Conservation (phyloP, 2,329 filamentous ascomycete species). For the Fusarium circinatum region DNA sequence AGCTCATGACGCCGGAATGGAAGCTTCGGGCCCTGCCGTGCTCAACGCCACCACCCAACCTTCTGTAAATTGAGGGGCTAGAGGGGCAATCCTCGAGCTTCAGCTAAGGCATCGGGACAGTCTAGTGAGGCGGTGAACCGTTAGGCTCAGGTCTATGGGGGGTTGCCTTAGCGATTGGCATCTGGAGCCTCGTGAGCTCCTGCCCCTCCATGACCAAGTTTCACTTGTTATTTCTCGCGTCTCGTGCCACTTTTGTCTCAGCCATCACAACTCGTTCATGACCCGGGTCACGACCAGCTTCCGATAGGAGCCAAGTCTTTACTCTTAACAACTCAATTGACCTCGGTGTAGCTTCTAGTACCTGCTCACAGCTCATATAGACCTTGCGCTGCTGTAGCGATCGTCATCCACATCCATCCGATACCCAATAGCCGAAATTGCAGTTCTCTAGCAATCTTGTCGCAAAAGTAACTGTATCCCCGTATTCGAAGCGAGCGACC, state of each 20-base stretch:
- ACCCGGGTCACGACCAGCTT: not conserved
- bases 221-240: slow-evolving; percentile 20
- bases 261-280: slow-evolving; percentile 2
- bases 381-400: not conserved
- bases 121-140: slow-evolving; percentile 27
- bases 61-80: slow-evolving; percentile 19
- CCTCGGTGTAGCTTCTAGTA: not conserved
- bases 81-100: not conserved
- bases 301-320: not conserved
- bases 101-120: not conserved
- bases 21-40: slow-evolving; percentile 20
- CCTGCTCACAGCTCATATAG: not conserved
- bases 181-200: slow-evolving; percentile 27
- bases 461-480: not conserved
- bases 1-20: slow-evolving; percentile 4
- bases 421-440: not conserved
- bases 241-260: slow-evolving; percentile 27
- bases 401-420: not conserved
- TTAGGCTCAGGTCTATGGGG: slow-evolving; percentile 12
- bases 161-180: slow-evolving; percentile 32
- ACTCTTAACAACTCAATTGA: not conserved
- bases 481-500: not conserved
- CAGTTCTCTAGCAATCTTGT: not conserved
- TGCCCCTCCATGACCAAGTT: slow-evolving; percentile 27
- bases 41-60: not conserved